Conservation (phyloP, 805 yeast genomes). For the Cyberlindnera veronae region DNA sequence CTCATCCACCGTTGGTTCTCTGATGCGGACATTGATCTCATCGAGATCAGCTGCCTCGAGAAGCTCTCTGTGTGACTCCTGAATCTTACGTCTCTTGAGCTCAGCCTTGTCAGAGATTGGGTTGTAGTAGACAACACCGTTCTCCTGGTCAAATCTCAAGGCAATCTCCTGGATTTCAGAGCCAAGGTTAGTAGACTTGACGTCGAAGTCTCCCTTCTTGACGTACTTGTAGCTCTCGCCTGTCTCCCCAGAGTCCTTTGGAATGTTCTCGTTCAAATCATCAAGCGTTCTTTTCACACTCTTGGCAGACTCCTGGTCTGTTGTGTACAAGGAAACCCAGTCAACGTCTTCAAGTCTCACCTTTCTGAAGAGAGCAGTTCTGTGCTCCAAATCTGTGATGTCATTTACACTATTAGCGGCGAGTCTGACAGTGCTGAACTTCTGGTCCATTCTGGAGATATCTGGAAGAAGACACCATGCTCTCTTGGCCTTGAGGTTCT, state of each 20-base stretch:
- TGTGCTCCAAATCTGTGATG: constrained; percentile 16
- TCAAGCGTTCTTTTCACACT: constrained; percentile 40
- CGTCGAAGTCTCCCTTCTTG: constrained; percentile 77
- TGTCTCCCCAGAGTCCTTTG: constrained; percentile 31
- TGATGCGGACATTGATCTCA: constrained; percentile 54
- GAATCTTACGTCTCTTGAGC: constrained; percentile 81
- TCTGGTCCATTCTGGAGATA: constrained; percentile 83
- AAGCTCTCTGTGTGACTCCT: constrained; percentile 43
- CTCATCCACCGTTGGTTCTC: constrained; percentile 74
- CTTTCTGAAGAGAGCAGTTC: constrained; percentile 69
- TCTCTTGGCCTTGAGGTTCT: constrained; percentile 64
- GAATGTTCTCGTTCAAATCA: constrained; percentile 47
- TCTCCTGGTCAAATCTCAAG: constrained; percentile 52
- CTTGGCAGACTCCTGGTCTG: constrained; percentile 41
- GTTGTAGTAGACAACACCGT: constrained; percentile 64
- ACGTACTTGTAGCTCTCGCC: constrained; percentile 48
- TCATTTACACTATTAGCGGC: constrained; percentile 27
- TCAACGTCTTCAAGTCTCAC: constrained; percentile 66
- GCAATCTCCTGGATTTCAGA: constrained; percentile 52
- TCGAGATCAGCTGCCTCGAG: constrained; percentile 58
- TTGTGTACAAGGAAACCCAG: constrained; percentile 70
- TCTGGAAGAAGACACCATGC: constrained; percentile 87
- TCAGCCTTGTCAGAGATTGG: constrained; percentile 77
- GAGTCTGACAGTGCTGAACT: constrained; percentile 61
- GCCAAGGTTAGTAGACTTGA: constrained; percentile 39